A percentile compares a stretch with the other conserved stretches of the same genome.
Conservation (phyloP, 2,329 filamentous ascomycete genomes). For the Diaporthe destruens region DNA sequence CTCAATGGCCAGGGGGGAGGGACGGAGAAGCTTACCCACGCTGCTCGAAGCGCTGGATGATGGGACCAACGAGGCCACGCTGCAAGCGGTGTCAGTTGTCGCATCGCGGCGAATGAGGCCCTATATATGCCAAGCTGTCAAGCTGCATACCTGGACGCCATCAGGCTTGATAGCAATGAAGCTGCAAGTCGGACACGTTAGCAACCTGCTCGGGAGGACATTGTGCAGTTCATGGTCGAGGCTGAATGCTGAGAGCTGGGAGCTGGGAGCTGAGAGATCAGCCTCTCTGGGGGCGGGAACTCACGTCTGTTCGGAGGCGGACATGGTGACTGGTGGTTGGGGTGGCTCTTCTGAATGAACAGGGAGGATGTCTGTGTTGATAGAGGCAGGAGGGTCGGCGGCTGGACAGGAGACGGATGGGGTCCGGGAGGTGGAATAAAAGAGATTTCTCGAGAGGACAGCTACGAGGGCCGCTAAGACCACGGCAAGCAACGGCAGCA, state of each 20-base stretch:
- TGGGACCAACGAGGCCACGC: constrained; percentile 97
- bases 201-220: constrained; percentile 1
- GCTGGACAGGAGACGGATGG: constrained; percentile 50
- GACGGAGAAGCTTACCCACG: constrained; percentile 74
- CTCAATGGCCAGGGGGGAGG: not conserved
- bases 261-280: not conserved
- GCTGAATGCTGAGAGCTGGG: constrained; percentile 24
- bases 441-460: constrained; percentile 44
- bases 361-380: constrained; percentile 47
- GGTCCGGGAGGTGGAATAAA: constrained; percentile 58
- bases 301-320: constrained; percentile 87
- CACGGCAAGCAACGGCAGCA: constrained; percentile 36
- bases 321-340: constrained; percentile 67
- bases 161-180: constrained; percentile 99
- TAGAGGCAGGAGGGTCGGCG: constrained; percentile 45
- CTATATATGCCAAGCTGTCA: constrained; percentile 12
- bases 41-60: constrained; percentile 98
- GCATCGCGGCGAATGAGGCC: constrained; percentile 14
- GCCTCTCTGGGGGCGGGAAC: constrained; percentile 51
- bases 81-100: constrained; percentile 55
- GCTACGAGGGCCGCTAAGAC: constrained; percentile 38
- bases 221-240: constrained; percentile 43
- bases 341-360: constrained; percentile 44
- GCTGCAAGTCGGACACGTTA: constrained; percentile 62
- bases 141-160: constrained; percentile 87